Evolutionary conservation across 2,329 filamentous ascomycete genomes (phyloP), one percentile per base, ranked within the genome.

Genomic region (Penicillium concentricum): DNA sequence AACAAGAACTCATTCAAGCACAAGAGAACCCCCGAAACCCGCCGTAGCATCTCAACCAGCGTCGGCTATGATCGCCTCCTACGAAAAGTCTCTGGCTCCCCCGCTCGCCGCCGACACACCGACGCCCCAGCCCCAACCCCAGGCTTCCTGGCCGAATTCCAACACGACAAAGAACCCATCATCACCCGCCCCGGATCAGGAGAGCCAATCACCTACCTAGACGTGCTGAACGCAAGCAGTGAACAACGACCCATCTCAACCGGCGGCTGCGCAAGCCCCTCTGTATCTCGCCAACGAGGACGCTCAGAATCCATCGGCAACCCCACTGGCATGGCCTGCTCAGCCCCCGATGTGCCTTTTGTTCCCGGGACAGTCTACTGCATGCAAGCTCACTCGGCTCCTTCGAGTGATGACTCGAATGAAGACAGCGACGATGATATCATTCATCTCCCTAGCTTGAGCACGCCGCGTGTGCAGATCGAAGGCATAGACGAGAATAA

Each of bases 61-160:
- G 61, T 67, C 4, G 41, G 59, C 15, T 59, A 61, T 32, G 64
- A 65, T 38, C 51, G 55, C 34, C 53, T 63, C 41, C 55, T 64
- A 41, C 59, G 64, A 32, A 64, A 56, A 37, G 57, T 61, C 26
- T 61, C 67, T 9, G 51, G 59, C 30, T 60, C 66, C 18, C 45
- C 63, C 30, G 50, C 60, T 41, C 70, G 67, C 54, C 69, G 75
- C 58, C 68, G 75, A 51, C 75, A 77, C 61, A 77, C 75, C 15
- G 75, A 76, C 51, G 74, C 74, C 26, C 73, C 74, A 18, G 65
- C 68, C n/a, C 72, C 73, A 4, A 70, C 70, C 8, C 61, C 67
- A 5, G 64, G 62, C 3, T 64, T 74, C 50, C 52, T 74, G 3
- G 62, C 59, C 30, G 64, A 69, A 15, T 60, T 65, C 16, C 43